Conservation (phyloP, 495 filamentous ascomycete species). For the Friedmanniomyces simplex region DNA sequence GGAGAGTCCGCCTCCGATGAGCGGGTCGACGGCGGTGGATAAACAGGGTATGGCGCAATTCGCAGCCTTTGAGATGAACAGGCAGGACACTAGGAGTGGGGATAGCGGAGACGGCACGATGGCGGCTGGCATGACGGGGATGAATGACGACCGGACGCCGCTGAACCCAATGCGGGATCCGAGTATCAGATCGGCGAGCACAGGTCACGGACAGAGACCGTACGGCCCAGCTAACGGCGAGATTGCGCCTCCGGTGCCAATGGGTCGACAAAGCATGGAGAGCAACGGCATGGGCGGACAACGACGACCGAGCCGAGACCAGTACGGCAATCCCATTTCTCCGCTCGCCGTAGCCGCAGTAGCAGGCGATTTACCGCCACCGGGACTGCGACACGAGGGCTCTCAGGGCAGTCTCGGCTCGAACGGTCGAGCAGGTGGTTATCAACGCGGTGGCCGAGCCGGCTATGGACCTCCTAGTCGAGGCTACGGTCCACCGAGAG, state of each 20-base stretch:
- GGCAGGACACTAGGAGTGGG: conserved; percentile 32
- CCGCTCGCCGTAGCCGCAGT: conserved; percentile 1
- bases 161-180: conserved; percentile 53
- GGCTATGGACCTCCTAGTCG: conserved; percentile 29
- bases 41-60: conserved; percentile 47
- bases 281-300: conserved; percentile 15
- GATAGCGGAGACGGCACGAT: conserved; percentile 4
- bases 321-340: conserved; percentile 46
- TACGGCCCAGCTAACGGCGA: neutral
- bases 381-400: conserved; percentile 48
- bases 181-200: conserved; percentile 22
- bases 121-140: conserved; percentile 28
- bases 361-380: conserved; percentile 29
- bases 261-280: conserved; percentile 27
- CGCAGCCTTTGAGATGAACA: conserved; percentile 62
- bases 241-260: conserved; percentile 12
- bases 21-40: conserved; percentile 33
- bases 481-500: conserved; percentile 35
- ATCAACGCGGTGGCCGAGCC: conserved; percentile 25
- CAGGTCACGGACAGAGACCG: conserved; percentile 5
- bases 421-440: conserved; percentile 34
- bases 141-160: conserved; percentile 72
- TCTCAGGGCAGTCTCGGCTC: conserved; percentile 23
- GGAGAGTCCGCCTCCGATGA: conserved; percentile 39
- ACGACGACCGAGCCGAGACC: conserved; percentile 35